These are phyloP conservation scores for Mycena rosella DNA, from an alignment of 768 basidiomycete genomes.

Conservation along the genomic window DNA sequence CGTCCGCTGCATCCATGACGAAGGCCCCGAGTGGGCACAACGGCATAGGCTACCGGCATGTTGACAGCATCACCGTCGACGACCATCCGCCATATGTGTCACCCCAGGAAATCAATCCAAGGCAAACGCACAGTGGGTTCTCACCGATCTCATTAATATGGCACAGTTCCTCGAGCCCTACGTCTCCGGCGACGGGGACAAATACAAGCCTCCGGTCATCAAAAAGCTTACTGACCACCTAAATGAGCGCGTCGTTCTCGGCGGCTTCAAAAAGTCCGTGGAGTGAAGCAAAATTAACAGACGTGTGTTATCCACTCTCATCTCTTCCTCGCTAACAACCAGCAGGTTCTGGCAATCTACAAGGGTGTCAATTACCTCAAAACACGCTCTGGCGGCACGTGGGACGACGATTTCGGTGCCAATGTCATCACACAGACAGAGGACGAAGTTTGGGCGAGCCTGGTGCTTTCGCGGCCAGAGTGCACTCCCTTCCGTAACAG, in stretches of 20 bases:
- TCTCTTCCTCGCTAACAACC: neutral
- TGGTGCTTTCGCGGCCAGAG: neutral
- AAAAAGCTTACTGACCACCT: neutral
- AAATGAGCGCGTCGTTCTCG: neutral
- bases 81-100: too few species aligned
- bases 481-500: conserved; percentile 13
- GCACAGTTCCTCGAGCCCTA: neutral
- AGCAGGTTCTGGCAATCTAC: conserved; percentile 9
- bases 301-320: conserved; percentile 7
- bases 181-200: conserved; percentile 1
- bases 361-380: conserved; percentile 14
- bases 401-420: conserved; percentile 1
- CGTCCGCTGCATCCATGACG: neutral
- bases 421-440: conserved; percentile 1
- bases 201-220: conserved; percentile 2
- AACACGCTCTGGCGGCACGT: conserved; percentile 7
- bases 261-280: neutral
- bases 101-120: neutral
- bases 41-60: conserved; percentile 3
- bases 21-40: neutral
- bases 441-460: neutral
- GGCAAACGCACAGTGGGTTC: neutral
- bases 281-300: conserved; percentile 8
- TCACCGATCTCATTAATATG: neutral
- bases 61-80: neutral